A percentile compares a stretch with the other conserved stretches of the same genome.
These are phyloP conservation scores for Clitocybe nebularis DNA, from an alignment of 1,284 basidiomycete species.

Conservation along the genomic window DNA sequence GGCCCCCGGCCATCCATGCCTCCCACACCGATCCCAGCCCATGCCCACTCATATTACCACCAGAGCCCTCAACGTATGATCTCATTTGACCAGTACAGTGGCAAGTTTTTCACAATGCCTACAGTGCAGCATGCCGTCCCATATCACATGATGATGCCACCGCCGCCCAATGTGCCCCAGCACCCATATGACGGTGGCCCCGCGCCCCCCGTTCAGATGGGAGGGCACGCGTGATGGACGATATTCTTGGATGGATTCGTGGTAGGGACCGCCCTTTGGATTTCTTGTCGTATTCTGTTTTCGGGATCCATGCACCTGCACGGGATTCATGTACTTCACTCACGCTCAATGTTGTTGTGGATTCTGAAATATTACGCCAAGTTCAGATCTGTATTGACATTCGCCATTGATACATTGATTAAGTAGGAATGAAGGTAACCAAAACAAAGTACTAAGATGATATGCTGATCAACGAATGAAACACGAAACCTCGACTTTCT, in stretches of 20 bases:
- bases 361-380: slow-evolving; percentile 29
- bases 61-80: slow-evolving; percentile 78
- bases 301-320: slow-evolving; percentile 22
- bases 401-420: slow-evolving; percentile 4
- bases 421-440: slow-evolving; percentile 10
- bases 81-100: slow-evolving; percentile 21
- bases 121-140: slow-evolving; percentile 78
- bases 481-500: slow-evolving; percentile 67
- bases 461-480: slow-evolving; percentile 15
- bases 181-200: slow-evolving; percentile 70
- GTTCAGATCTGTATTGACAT: slow-evolving; percentile 16
- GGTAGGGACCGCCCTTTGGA: slow-evolving; percentile 15
- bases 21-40: slow-evolving; percentile 77
- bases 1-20: slow-evolving; percentile 80
- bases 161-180: slow-evolving; percentile 61
- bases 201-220: slow-evolving; percentile 70
- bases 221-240: slow-evolving; percentile 58
- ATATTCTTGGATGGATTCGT: slow-evolving; percentile 2
- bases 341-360: slow-evolving; percentile 22
- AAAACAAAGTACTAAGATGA: slow-evolving; percentile 2
- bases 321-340: slow-evolving; percentile 12
- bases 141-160: slow-evolving; percentile 85
- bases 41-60: slow-evolving; percentile 81
- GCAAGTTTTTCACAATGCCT: slow-evolving; percentile 25
- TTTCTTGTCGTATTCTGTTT: slow-evolving; percentile 25